Evolutionary conservation across 805 yeast species (phyloP).

Genomic region (Candida xyloterini): DNA sequence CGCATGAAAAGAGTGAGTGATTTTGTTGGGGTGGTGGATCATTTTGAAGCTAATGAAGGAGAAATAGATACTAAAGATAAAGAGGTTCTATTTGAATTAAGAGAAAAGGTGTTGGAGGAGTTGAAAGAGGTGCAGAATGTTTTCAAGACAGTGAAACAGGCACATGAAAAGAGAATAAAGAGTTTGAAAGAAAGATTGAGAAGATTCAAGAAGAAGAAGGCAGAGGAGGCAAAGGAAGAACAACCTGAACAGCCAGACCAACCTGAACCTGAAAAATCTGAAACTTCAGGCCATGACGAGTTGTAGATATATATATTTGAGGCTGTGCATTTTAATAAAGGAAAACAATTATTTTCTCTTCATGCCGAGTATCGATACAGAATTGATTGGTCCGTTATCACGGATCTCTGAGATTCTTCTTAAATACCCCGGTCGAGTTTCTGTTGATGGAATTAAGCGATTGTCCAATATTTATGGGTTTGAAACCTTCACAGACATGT

Average conservation of each 20-base stretch:
- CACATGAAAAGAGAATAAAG: conserved; percentile 30
- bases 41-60: conserved; percentile 25
- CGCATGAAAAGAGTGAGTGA: conserved; percentile 25
- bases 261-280: not conserved
- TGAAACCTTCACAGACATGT: conserved; percentile 34
- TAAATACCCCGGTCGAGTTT: conserved; percentile 36
- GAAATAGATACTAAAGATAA: conserved; percentile 17
- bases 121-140: conserved; percentile 18
- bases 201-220: conserved; percentile 17
- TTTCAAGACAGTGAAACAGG: conserved; percentile 19
- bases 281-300: conserved; percentile 17
- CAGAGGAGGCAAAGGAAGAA: conserved; percentile 20
- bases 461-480: conserved; percentile 38
- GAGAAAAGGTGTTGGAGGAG: conserved; percentile 22
- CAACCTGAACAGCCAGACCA: not conserved
- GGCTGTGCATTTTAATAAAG: conserved; percentile 9
- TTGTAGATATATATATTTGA: conserved; percentile 8
- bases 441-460: conserved; percentile 33
- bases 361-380: conserved; percentile 36
- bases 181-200: conserved; percentile 23
- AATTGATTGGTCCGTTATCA: conserved; percentile 32
- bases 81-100: conserved; percentile 24
- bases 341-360: not conserved
- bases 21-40: conserved; percentile 30
- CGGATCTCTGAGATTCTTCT: conserved; percentile 32